Base-by-base conservation (phyloP, 768 basidiomycete species). In the Epithele typhae region DNA sequence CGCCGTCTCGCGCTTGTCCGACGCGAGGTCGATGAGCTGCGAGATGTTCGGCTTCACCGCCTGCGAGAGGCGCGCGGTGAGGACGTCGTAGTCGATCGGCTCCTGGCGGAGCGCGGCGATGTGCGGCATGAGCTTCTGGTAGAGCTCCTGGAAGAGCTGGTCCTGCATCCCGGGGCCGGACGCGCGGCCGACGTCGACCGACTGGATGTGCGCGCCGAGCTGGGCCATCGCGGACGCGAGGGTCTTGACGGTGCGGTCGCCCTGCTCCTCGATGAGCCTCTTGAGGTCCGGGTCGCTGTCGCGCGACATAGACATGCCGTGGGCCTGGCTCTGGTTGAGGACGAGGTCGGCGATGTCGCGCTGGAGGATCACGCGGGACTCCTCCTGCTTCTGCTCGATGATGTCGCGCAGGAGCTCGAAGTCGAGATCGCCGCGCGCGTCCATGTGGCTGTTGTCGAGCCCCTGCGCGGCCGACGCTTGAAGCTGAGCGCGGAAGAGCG, bases 31-130 rank as follows among this genome's bases (percentile, higher is more conserved):
- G 51, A 92, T 92, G 49, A 92, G 80, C 55, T 92, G 88, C 2
- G 87, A 79, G 21, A 92, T 90, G 53, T 91, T 85, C 6, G 90
- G 90, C 57, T 92, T 91, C 59, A 92, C 90, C 0, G 90, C 86
- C 63, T 92, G 86, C 19, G 84, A 76, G 14, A 92, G 78, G 56
- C 80, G 79, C 37, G 70, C 72, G 2, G 90, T 92, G 48, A 92
- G 68, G 53, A 75, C 72, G 27, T 90, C 86, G 57, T 92, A 88
- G 59, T 92, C 88, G 39, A 92, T 72, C 11, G 80, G 70, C 43
- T 87, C 87, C 22, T 76, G 69, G 22, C 77, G 82, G 18, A 84
- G 60, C 1, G 81, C 71, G 3, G 70, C 64, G n/a, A 92, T 65
- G 43, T 78, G 71, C 0, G 90, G 88, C 5, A 71, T 63, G 30